These are phyloP conservation scores for Hypomontagnella monticulosa DNA, from an alignment of 495 filamentous ascomycete species.

Conservation along the genomic window DNA sequence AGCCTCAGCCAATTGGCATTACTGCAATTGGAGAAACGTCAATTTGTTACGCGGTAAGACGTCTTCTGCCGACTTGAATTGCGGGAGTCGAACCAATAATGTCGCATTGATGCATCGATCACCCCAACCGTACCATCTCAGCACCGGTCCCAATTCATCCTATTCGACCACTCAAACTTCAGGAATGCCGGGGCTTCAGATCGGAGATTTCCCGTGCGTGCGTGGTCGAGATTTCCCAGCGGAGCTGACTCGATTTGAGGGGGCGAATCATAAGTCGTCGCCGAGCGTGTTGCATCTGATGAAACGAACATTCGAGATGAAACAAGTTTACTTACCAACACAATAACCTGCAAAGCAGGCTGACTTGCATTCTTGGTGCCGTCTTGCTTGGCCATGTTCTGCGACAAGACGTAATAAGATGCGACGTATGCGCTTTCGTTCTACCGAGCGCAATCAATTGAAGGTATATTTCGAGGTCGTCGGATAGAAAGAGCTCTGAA, in stretches of 20 bases:
- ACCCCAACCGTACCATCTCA: too few species aligned
- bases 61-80: not conserved
- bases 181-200: conserved; percentile 2
- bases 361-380: conserved; percentile 32
- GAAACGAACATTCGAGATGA: conserved; percentile 28
- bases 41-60: not conserved
- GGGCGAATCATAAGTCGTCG: conserved; percentile 34
- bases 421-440: conserved; percentile 30
- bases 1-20: not conserved
- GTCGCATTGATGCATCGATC: not conserved
- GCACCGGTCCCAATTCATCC: not conserved
- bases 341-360: conserved; percentile 79
- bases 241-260: conserved; percentile 6
- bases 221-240: conserved; percentile 18
- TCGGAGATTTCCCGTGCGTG: conserved; percentile 28
- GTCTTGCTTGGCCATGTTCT: conserved; percentile 32
- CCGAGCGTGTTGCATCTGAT: conserved; percentile 21
- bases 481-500: too few species aligned
- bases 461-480: too few species aligned
- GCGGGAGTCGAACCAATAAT: conserved; percentile 7
- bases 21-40: not conserved
- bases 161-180: conserved; percentile 14
- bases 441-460: conserved; percentile 3
- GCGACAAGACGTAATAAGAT: conserved; percentile 23
- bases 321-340: conserved; percentile 70